Evolutionary conservation across 768 basidiomycete species (phyloP).

Genomic region (Serendipita sp.): DNA sequence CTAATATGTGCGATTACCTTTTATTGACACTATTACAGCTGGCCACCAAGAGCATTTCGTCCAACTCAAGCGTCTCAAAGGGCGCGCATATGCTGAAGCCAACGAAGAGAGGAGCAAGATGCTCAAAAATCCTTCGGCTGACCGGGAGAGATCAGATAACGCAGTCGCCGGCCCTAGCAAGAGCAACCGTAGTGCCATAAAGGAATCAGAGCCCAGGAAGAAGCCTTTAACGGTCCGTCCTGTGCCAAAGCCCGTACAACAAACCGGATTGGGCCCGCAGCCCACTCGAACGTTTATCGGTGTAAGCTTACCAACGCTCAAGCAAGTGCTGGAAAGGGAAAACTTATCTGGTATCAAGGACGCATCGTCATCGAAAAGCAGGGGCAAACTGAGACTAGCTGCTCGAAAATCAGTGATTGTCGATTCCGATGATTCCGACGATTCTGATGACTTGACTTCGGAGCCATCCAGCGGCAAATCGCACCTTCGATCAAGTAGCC

Average conservation of each 20-base stretch:
- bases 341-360: no score
- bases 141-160: no score
- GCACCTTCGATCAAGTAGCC: neutral
- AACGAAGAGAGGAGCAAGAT: slow-evolving; percentile 22
- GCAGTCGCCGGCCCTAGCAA: no score
- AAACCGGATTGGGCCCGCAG: no score
- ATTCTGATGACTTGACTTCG: neutral
- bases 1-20: slow-evolving; percentile 8
- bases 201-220: no score
- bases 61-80: slow-evolving; percentile 54
- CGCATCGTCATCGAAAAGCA: neutral
- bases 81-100: slow-evolving; percentile 54
- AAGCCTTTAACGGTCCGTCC: no score
- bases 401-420: neutral
- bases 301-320: neutral
- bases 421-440: slow-evolving; percentile 3
- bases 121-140: slow-evolving; percentile 7
- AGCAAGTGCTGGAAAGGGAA: neutral
- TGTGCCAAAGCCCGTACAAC: no score
- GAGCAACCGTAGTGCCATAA: no score
- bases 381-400: neutral
- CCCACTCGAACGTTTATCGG: neutral
- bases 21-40: slow-evolving; percentile 4
- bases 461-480: no score
- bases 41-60: slow-evolving; percentile 29